Conservation (phyloP, 768 basidiomycete genomes). For the Macrolepiota albuminosa region DNA sequence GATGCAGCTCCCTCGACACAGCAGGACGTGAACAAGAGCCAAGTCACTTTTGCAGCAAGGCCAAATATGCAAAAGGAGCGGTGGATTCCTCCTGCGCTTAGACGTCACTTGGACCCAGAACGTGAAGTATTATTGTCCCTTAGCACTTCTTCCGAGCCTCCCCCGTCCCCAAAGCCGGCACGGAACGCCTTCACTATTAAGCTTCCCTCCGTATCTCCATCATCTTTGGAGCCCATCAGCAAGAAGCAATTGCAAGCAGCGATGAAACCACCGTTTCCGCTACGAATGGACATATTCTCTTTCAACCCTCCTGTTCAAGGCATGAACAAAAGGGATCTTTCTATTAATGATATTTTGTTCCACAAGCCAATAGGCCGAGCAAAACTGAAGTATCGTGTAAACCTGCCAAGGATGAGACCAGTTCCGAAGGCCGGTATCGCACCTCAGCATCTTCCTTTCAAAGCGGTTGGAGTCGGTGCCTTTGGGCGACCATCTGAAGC, state of each 20-base stretch:
- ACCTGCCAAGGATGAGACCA: conserved; percentile 31
- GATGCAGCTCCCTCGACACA: conserved; percentile 18
- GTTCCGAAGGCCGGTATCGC: conserved; percentile 29
- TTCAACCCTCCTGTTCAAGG: conserved; percentile 69
- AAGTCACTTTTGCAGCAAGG: conserved; percentile 14
- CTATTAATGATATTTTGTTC: conserved; percentile 64
- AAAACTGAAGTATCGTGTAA: conserved; percentile 36
- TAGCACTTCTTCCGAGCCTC: conserved; percentile 44
- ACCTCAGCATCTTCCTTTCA: conserved; percentile 16
- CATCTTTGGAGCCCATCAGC: conserved; percentile 37
- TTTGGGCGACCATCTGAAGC: conserved; percentile 40
- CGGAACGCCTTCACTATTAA: conserved; percentile 36
- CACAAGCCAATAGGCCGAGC: conserved; percentile 36
- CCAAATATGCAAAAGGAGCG: conserved; percentile 34
- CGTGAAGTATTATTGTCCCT: conserved; percentile 42
- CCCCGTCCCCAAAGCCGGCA: conserved; percentile 39
- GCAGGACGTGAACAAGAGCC: conserved; percentile 20
- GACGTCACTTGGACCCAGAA: conserved; percentile 33
- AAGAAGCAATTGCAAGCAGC: conserved; percentile 44
- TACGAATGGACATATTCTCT: conserved; percentile 63
- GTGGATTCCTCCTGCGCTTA: conserved; percentile 56
- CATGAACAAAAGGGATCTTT: conserved; percentile 56
- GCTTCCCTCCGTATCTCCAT: conserved; percentile 39
- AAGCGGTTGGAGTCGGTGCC: conserved; percentile 26
- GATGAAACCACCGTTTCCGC: conserved; percentile 29